Evolutionary conservation across 495 filamentous ascomycete genomes (phyloP), one percentile per base, ranked within the genome.

Genomic region (Penicillium malachiteum): DNA sequence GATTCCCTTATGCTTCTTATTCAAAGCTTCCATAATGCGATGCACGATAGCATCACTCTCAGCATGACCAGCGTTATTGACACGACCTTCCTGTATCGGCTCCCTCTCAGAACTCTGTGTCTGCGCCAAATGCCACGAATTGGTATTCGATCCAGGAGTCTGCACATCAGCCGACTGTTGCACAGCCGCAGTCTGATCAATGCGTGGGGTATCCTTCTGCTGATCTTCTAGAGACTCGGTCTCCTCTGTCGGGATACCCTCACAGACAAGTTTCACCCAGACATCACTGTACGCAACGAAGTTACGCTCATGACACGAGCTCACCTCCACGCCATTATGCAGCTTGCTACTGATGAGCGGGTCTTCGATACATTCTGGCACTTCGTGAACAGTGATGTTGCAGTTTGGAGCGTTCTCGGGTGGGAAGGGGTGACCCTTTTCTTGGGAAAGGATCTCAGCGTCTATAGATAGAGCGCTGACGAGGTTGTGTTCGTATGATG

Each of bases 381-480:
- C 59, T 45, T 77, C 71, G 52, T 73, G 71, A 4, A 77, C 48
- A 32, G 70, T 67, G 47, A 76, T 63, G 9, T 66, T 69, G 60
- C 74, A 77, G 30, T 56, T 55, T 14, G 50, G 53, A 7, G 51
- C 58, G 7, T 43, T 40, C 17, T 55, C 53, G 18, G 61, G 50
- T 38, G 55, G 52, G 48, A 53, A 64, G 1, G 54, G 50, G 13
- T 57, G 52, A 12, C 48, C 55, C 21, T 48, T 54, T 17, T 63
- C 57, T 10, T 49, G 37, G 43, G 53, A 55, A 50, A 67, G 44
- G 1, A 72, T 48, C 26, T 71, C 65, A 6, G 64, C 59, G 18
- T 69, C 67, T n/a, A 77, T 50, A 13, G 70, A 73, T 50, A 75
- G 53, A 33, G 67, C 59, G 51, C 57, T 54, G 39, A 70, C 70